Conservation (phyloP, 257 asterid genomes). For the Echium plantagineum region DNA sequence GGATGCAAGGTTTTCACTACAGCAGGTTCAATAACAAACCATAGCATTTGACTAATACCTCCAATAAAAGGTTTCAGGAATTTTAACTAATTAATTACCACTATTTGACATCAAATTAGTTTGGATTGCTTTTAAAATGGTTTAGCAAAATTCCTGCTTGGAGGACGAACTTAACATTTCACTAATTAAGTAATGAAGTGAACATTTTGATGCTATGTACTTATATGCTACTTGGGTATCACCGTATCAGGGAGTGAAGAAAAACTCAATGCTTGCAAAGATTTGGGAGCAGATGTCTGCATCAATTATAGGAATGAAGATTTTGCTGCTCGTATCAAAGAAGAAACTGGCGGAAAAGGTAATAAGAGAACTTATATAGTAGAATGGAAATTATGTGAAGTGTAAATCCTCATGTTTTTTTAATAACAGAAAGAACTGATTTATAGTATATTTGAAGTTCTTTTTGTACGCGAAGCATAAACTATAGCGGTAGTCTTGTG, state of each 20-base stretch:
- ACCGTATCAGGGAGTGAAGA: constrained; percentile 90
- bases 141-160: neutral
- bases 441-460: too few relatives aligned
- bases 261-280: constrained; percentile 84
- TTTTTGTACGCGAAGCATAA: too few relatives aligned
- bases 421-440: too few relatives aligned
- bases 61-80: too few relatives aligned
- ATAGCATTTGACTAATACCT: neutral
- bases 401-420: too few relatives aligned
- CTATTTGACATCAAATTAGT: neutral
- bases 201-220: neutral
- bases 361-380: too few relatives aligned
- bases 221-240: constrained; percentile 8
- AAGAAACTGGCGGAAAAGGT: constrained; percentile 96
- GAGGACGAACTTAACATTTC: too few relatives aligned
- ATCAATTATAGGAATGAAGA: constrained; percentile 92
- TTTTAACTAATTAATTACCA: too few relatives aligned
- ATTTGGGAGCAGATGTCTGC: constrained; percentile 91
- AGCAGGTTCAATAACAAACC: constrained; percentile 51
- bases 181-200: neutral
- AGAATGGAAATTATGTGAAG: too few relatives aligned
- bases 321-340: constrained; percentile 75
- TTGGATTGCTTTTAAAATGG: neutral
- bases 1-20: constrained; percentile 77
- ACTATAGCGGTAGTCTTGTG: too few relatives aligned